Base-by-base conservation (phyloP, 2,329 filamentous ascomycete genomes). In the Juglanconis oblonga region DNA sequence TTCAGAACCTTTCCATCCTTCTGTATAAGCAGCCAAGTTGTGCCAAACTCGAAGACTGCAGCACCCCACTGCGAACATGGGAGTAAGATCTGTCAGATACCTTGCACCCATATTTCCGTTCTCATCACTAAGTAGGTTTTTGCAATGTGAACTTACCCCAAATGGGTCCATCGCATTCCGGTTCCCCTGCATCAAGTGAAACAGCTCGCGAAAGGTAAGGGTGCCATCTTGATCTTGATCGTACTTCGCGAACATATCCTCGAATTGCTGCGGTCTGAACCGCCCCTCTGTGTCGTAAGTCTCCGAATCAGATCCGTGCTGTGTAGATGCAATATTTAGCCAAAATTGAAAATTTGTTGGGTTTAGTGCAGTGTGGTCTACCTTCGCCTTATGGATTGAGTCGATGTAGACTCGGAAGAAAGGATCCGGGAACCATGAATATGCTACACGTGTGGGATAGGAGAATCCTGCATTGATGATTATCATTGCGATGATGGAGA, bases 1-100 rank as follows among this genome's bases (percentile, higher is more conserved):
- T 87, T 87, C 66, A 71, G 76, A 71, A 86, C 77, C 54, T 74
- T 73, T 0, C 83, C 83, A 66, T 87, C 81, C 45, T 78, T 75
- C 0, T 83, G 82, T 79, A 85, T 70, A 49, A 87, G 71, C 14
- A 85, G 65, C 59, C 81, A 84, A 0, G 79, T 79, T 0, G 79
- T 80, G 3, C 76, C 65, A 76, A 77, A 77, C 75, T 66, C 59
- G 52, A 64, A 65, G 10, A 66, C 49, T 1, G 61, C 52, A 6
- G 59, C 64, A 3, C 49, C 47, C 65, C 65, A 68, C 64, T 66
- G 63, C 58, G 14, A 64, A n/a, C 14, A 17, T 38, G 2, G 54
- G n/a, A 32, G 24, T 40, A 38, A 29, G n/a, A n/a, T 35, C 10
- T 29, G 29, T 13, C 35, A 56, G 38, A 17, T 17, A 17, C 17